Base-by-base conservation (phyloP, 306 rosid genomes). In the Cicer cuneatum region DNA sequence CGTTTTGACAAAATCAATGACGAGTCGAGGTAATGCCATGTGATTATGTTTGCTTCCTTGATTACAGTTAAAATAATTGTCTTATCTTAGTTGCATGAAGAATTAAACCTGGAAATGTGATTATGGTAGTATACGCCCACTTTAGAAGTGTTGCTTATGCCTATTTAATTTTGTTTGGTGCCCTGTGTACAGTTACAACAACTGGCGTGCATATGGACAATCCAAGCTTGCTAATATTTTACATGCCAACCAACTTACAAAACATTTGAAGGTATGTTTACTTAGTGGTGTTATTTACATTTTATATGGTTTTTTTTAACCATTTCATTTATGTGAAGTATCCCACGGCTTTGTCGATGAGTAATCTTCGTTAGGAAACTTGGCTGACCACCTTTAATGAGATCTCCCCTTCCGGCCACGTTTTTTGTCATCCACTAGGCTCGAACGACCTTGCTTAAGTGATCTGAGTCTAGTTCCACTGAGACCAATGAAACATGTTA, bases 191-290 rank as follows among this genome's bases (percentile, higher is more conserved):
- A 93, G 98, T 83, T 93, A 90, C 81, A 76, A n/a, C 59, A 86
- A 78, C 33, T 76, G 83, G 69, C 48, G 66, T 38, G 97, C 99
- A 42, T 94, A 94, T 72, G 98, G 98, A 64, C 96, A 92, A 49
- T 90, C 99, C 29, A 94, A 94, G 89, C 90, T 94, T 61, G 90
- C 96, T 37, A 94, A 92, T 73, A 48, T 92, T 59, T 86, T 94
- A 81, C 97, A 92, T 77, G 93, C 96, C 60, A 94, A 92, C 48
- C 95, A 94, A 85, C 96, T 94, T 58, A 13, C 97, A 29, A 85
- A 83, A 71, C 81, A 46, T 21, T 43, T 89, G 7, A 94, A 89
- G 96, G 98, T 90, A 61, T 5, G 53, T 24, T 19, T 6, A 21
- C 73, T 75, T 35, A 66, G 41, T 80, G 46, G 71, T 63, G 8